Base-by-base conservation (phyloP, 1,284 basidiomycete genomes). In the Fistulina hepatica region DNA sequence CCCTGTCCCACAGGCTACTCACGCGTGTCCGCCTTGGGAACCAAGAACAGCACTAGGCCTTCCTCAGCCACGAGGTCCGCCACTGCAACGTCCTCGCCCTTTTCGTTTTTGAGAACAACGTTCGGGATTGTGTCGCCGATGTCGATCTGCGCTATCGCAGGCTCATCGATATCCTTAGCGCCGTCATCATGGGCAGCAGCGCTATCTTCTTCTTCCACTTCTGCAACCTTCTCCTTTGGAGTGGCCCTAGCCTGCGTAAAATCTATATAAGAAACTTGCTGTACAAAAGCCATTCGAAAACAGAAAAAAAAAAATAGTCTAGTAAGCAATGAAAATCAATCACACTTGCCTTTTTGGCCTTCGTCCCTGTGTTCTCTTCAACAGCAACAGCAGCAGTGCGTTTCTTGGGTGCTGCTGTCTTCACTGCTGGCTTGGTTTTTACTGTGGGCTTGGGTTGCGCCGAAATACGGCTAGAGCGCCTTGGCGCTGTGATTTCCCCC, bases 1-100 rank as follows among this genome's bases (percentile, higher is more conserved):
- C 32, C 23, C 25, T 16, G 28, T 19, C 9, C 5, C 35, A 8
- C 2, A 19, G 28, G 30, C 24, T 34, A 69, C 78, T 50, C 50
- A 84, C 84, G 76, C 13, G 84, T 88, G 59, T 86, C 80, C n/a
- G 84, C 84, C 56, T 81, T 85, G 34, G 82, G 82, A 3, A 88
- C 74, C 7, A 90, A 63, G 67, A 94, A 93, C 44, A 94, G 57
- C 21, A 94, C 73, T 5, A 85, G 70, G 2, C 88, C 89, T 52
- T 78, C 76, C 44, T 85, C 78, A 11, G 63, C 63, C 3, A 75
- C 61, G 32, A 86, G 59, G 3, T 62, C 65, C 19, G 68, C 58
- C n/a, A 81, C 62, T 43, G 82, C 68, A 21, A 85, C 56, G 40
- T 86, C 81, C 46, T 81, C 76, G 36, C 64, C 81, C 54, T 78